Conservation (phyloP, 257 asterid genomes). For the Scutellaria barbata region DNA sequence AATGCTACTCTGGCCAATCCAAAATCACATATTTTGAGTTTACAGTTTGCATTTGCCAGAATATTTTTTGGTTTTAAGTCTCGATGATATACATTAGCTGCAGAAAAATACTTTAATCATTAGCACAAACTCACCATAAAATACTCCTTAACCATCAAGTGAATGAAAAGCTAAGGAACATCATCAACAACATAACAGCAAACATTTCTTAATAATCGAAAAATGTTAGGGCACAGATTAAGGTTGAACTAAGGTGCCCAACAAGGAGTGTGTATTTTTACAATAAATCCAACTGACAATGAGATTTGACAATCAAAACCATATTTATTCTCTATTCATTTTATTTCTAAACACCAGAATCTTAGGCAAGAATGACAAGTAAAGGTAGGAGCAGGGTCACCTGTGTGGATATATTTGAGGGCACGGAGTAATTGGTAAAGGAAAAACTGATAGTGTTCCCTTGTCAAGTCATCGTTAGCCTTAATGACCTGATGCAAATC, state of each 20-base stretch:
- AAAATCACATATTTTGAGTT: conserved; percentile 93
- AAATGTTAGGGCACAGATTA: background rate
- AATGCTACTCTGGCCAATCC: conserved; percentile 97
- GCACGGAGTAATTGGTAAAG: conserved; percentile 92
- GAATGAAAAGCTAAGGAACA: conserved; percentile 2
- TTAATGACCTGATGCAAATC: conserved; percentile 96
- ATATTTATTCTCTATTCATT: background rate
- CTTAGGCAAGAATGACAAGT: background rate
- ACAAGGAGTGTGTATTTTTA: background rate
- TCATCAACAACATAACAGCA: background rate
- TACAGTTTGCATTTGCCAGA: conserved; percentile 94
- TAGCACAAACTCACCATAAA: conserved; percentile 31
- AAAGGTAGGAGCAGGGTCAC: conserved; percentile 35
- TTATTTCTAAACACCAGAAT: conserved; percentile 14
- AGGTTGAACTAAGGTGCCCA: background rate
- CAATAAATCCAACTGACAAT: conserved; percentile 5
- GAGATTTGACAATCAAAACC: background rate
- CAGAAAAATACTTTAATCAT: conserved; percentile 39
- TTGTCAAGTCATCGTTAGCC: conserved; percentile 95
- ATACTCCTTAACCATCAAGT: conserved; percentile 21
- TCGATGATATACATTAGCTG: conserved; percentile 96
- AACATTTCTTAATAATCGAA: conserved; percentile 5
- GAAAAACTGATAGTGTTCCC: conserved; percentile 85
- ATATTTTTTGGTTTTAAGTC: conserved; percentile 90
- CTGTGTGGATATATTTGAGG: conserved; percentile 87